A percentile compares a stretch with the other conserved stretches of the same genome.
Evolutionary conservation across 352 stramenopile species (phyloP).

Genomic region (Globisporangium recalcitrans): DNA sequence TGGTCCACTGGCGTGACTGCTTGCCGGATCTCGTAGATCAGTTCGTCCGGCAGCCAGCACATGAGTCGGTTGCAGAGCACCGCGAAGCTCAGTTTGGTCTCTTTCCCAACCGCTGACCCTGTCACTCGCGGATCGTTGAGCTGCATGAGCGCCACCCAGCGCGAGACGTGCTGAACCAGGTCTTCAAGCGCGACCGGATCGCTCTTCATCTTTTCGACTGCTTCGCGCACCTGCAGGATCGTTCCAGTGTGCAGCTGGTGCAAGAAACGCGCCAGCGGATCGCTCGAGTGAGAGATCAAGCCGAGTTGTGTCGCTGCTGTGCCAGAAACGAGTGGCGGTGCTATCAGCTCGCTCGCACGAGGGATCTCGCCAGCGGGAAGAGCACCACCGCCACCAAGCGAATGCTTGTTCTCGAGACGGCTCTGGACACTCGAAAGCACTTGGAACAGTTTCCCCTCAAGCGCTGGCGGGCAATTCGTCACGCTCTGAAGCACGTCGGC

Average conservation of each 20-base stretch:
- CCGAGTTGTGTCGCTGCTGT: neutral
- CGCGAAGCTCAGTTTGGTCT: slow-evolving; percentile 33
- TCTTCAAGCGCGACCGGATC: slow-evolving; percentile 9
- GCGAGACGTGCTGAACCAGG: slow-evolving; percentile 34
- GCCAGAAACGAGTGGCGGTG: neutral
- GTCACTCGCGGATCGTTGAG: slow-evolving; percentile 16
- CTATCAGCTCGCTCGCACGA: neutral
- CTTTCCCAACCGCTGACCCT: slow-evolving; percentile 29
- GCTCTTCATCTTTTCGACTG: slow-evolving; percentile 26
- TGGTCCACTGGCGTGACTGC: slow-evolving; percentile 2
- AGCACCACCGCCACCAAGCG: no score
- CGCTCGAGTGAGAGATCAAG: slow-evolving; percentile 26
- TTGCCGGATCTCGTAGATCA: slow-evolving; percentile 26
- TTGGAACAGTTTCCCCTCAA: slow-evolving; percentile 29
- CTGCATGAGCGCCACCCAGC: slow-evolving; percentile 36
- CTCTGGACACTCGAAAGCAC: slow-evolving; percentile 28
- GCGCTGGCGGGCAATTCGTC: slow-evolving; percentile 23
- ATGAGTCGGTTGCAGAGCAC: slow-evolving; percentile 37
- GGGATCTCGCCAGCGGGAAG: neutral
- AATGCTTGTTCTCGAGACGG: neutral
- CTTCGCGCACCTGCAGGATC: slow-evolving; percentile 16
- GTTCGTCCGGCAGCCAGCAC: slow-evolving; percentile 41
- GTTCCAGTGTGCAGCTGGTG: slow-evolving; percentile 25
- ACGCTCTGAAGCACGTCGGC: slow-evolving; percentile 32
- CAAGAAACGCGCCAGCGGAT: slow-evolving; percentile 27